Base-by-base conservation (phyloP, 768 basidiomycete genomes). In the Tremella fuciformis region DNA sequence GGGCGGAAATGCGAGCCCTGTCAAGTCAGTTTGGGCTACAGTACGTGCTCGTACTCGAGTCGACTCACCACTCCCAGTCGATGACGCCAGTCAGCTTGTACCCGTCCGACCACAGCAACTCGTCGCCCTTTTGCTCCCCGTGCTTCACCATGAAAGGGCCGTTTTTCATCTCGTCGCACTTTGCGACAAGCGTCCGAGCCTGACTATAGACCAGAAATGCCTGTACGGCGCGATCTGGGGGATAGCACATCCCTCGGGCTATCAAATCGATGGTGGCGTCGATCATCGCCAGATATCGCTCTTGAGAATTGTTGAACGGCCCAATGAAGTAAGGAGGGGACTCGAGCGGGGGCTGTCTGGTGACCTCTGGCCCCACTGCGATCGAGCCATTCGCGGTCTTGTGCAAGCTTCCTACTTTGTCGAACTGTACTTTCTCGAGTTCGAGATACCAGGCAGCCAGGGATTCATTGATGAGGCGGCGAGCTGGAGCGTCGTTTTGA, bases 1-100 rank as follows among this genome's bases (percentile, higher is more conserved):
- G n/a, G 22, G 6, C 16, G n/a, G 42, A 4, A 15, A 46, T n/a
- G 42, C 22, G 22, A 46, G 42, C n/a, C 42, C 42, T 46, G 6
- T 15, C 7, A 6, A 15, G 16, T 46, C 42, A 34, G 42, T 15
- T 46, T 41, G 18, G 11, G 42, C 22, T 6, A 46, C n/a, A 4
- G 6, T 34, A 34, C 29, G 11, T 34, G 29, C 29, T 34, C 29
- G 29, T 6, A 11, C 29, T 11, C 4, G 11, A 34, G 6, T 34
- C 29, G 29, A 52, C 65, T 50, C 38, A 63, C 65, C 65, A 74
- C 55, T 77, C 77, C 77, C 77, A 77, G 49, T 78, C 71, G 39
- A 78, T 71, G 48, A 75, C 63, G 8, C 66, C 64, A 3, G 60
- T 50, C 29, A 75, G 64, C 19, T 68, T 47, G 42, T 62, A 57